Conservation (phyloP, 257 asterid species). For the Solanum appendiculatum region DNA sequence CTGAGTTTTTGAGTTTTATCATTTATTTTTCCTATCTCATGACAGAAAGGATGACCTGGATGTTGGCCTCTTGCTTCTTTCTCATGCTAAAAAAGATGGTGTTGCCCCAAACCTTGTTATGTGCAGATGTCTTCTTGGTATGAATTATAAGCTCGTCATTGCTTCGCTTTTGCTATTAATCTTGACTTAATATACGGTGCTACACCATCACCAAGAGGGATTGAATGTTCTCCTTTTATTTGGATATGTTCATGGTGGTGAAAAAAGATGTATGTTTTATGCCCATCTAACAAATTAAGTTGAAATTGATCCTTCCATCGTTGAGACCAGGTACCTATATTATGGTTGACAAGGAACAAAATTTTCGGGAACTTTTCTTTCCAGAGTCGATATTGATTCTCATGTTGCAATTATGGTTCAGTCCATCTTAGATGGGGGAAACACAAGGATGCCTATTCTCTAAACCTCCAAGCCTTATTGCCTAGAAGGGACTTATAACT, state of each 20-base stretch:
- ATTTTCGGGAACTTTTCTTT: not conserved
- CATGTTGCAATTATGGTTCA: not conserved
- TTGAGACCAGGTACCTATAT: not conserved
- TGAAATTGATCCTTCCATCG: not conserved
- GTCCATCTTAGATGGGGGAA: not conserved
- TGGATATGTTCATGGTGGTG: not conserved
- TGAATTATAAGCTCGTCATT: conserved; percentile 8
- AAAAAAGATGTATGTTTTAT: not conserved
- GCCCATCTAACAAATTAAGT: not conserved
- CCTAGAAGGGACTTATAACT: not conserved
- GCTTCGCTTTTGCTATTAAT: not conserved
- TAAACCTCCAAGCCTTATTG: not conserved
- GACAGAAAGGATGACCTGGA: conserved; percentile 82
- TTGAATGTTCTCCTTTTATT: not conserved
- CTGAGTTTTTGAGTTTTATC: conserved; percentile 1
- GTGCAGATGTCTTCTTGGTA: conserved; percentile 88
- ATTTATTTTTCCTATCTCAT: conserved; percentile 9
- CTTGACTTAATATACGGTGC: not conserved
- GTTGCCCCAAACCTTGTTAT: conserved; percentile 79
- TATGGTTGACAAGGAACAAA: not conserved
- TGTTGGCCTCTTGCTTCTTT: conserved; percentile 61
- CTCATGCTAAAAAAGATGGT: conserved; percentile 85
- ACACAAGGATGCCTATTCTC: not conserved
- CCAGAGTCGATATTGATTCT: not conserved
- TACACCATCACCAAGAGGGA: not conserved